phyloP scores from a whole-genome alignment of 345 rosid genomes.

The Eucalyptus cloeziana region DNA sequence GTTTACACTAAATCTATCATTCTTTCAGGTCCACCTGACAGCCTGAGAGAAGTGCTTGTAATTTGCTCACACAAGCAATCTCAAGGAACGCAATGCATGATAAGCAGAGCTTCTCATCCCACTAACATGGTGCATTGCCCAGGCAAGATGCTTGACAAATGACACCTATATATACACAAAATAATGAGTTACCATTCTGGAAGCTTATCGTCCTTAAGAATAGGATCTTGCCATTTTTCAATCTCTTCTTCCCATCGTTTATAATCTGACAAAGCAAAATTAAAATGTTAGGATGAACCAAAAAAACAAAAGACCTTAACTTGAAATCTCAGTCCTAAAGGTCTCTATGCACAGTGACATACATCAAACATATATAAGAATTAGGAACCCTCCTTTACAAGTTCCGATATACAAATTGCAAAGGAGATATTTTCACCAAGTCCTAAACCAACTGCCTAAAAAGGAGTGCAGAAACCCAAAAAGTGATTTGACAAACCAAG shows the following conservation, averaged over 20 bases:
- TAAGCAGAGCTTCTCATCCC: background rate
- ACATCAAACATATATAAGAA: background rate
- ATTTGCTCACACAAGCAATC: background rate
- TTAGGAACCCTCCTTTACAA: background rate
- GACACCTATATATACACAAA: background rate
- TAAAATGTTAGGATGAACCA: background rate
- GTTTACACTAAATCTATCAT: background rate
- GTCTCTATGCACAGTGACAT: background rate
- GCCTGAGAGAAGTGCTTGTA: background rate
- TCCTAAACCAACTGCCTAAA: background rate
- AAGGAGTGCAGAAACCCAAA: background rate
- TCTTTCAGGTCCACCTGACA: background rate
- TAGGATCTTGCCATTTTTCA: constrained; percentile 87
- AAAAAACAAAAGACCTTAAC: background rate
- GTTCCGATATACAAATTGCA: background rate
- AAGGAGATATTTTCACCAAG: background rate
- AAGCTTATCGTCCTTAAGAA: constrained; percentile 61
- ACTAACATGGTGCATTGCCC: background rate
- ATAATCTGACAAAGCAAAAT: constrained; percentile 43
- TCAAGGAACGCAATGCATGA: background rate
- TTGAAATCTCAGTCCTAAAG: background rate
- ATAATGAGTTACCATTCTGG: constrained; percentile 68
- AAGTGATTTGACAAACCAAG: background rate
- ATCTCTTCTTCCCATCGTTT: constrained; percentile 94
- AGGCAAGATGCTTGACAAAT: background rate